phyloP scores from a whole-genome alignment of 2,329 filamentous ascomycete species.

The Furcasterigmium furcatum region DNA sequence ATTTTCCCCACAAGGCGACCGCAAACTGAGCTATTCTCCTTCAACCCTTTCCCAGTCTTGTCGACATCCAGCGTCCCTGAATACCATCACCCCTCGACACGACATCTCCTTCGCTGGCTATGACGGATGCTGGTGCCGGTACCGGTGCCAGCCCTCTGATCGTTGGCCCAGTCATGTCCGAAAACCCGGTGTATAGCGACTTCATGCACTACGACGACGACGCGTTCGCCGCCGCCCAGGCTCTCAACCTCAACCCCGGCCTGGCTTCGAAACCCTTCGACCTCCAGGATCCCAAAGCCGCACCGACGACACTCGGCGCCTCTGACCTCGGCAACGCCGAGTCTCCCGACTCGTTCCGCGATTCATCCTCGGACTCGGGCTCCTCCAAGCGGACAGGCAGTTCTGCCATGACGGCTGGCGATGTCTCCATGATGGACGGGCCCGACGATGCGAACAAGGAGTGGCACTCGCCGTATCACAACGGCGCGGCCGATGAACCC shows the following conservation, averaged over 20 bases:
- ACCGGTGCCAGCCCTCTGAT: slow-evolving; percentile 32
- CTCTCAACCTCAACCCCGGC: slow-evolving; percentile 14
- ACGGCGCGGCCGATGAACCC: slow-evolving; percentile 27
- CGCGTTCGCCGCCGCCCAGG: slow-evolving; percentile 20
- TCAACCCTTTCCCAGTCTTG: too few relatives aligned
- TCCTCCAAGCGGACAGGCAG: slow-evolving; percentile 34
- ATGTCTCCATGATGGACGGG: slow-evolving; percentile 40
- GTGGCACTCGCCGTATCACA: slow-evolving; percentile 28
- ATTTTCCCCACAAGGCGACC: background rate
- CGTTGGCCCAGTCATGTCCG: slow-evolving; percentile 29
- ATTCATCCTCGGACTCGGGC: slow-evolving; percentile 51
- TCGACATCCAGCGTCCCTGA: too few relatives aligned
- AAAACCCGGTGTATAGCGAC: slow-evolving; percentile 23
- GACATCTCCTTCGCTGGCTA: slow-evolving; percentile 6
- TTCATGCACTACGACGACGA: slow-evolving; percentile 34
- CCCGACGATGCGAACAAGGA: slow-evolving; percentile 32
- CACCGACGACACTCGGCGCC: slow-evolving; percentile 12
- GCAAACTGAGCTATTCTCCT: background rate
- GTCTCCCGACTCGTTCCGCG: slow-evolving; percentile 40
- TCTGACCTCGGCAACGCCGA: slow-evolving; percentile 27
- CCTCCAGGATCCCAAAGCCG: slow-evolving; percentile 21
- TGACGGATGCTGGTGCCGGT: slow-evolving; percentile 17
- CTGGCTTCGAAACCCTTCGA: slow-evolving; percentile 16
- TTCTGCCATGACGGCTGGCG: slow-evolving; percentile 33
- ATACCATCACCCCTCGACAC: too few relatives aligned